phyloP scores from a whole-genome alignment of 306 rosid species.

The Casuarina cunninghamiana region DNA sequence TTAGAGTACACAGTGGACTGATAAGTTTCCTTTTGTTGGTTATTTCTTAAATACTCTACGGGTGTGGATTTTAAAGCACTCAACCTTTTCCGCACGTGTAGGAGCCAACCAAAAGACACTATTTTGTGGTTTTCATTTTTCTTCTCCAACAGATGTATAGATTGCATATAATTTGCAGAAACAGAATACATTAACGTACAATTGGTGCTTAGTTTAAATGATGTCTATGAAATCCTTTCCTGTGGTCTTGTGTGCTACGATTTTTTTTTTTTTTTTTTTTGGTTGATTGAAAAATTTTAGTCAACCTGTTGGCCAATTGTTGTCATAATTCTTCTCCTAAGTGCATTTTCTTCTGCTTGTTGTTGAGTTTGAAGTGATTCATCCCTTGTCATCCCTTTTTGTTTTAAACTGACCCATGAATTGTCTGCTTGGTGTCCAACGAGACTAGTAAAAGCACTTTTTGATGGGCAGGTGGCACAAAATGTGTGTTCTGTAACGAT shows the following conservation, averaged over 20 bases:
- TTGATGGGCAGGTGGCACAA: conserved; percentile 77
- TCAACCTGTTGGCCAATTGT: neutral
- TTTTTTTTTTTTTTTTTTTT: neutral
- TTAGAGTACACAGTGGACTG: neutral
- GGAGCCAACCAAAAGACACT: neutral
- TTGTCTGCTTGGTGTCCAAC: conserved; percentile 2
- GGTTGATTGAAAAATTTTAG: neutral
- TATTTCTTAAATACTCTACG: neutral
- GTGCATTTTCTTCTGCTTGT: neutral
- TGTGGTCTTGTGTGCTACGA: neutral
- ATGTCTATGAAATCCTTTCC: neutral
- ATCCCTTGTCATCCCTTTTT: neutral
- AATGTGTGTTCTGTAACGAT: conserved; percentile 75
- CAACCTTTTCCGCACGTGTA: neutral
- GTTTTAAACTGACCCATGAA: neutral
- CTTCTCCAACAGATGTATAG: neutral
- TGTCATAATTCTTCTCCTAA: neutral
- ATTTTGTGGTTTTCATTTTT: neutral
- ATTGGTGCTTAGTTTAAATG: neutral
- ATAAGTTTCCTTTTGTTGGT: neutral
- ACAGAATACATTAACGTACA: neutral
- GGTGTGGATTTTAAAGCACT: neutral
- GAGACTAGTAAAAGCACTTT: conserved; percentile 3
- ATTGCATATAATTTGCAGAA: neutral
- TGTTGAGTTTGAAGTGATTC: neutral